These are phyloP conservation scores for Cytospora chrysosperma DNA, from an alignment of 2,329 filamentous ascomycete species.

Conservation along the genomic window DNA sequence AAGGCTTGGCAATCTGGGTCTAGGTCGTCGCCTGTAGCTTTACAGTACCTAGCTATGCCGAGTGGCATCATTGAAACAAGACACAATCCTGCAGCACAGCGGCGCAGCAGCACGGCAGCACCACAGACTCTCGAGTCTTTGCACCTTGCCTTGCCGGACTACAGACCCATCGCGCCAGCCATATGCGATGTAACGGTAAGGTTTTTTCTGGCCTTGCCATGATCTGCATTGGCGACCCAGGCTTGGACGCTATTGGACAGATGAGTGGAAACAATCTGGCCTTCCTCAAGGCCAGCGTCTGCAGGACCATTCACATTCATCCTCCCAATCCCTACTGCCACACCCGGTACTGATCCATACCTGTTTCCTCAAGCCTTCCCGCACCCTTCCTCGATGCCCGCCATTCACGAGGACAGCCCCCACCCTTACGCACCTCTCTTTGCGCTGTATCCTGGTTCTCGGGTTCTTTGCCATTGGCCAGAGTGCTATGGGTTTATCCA, in stretches of 20 bases:
- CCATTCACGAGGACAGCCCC: neutral
- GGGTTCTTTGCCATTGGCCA: conserved; percentile 16
- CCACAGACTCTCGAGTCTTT: neutral
- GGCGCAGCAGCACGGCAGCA: neutral
- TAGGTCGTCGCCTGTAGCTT: neutral
- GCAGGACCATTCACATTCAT: conserved; percentile 28
- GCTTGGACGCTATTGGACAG: neutral
- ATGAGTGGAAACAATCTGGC: conserved; percentile 15
- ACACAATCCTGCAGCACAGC: neutral
- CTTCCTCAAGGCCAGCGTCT: conserved; percentile 33
- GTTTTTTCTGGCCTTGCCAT: neutral
- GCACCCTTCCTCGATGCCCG: neutral
- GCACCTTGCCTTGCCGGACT: neutral
- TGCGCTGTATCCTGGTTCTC: conserved; percentile 9
- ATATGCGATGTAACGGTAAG: neutral
- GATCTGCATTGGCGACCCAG: neutral
- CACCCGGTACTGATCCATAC: neutral
- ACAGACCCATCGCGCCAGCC: neutral
- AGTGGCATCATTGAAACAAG: too few species aligned
- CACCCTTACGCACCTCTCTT: neutral
- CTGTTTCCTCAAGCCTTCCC: neutral
- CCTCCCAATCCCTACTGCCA: conserved; percentile 17
- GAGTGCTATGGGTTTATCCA: neutral
- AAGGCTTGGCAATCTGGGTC: neutral
- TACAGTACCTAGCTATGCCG: too few species aligned